phyloP scores from a whole-genome alignment of 2,329 filamentous ascomycete genomes.

The Cyclaneusma minus region DNA sequence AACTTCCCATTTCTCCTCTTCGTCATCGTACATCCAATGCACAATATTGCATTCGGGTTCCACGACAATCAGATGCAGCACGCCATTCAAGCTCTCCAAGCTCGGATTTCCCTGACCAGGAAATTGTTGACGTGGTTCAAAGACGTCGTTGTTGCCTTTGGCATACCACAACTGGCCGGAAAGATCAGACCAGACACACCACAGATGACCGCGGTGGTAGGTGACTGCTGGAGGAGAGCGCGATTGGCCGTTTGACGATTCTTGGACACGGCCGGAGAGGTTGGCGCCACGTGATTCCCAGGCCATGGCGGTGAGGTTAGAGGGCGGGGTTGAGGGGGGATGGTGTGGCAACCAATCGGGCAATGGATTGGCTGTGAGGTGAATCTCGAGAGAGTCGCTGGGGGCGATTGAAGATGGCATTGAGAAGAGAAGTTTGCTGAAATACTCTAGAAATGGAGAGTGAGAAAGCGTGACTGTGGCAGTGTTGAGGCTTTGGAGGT shows the following conservation, averaged over 20 bases:
- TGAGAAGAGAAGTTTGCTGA: too few species aligned
- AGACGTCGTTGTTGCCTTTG: slow-evolving; percentile 15
- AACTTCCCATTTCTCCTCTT: slow-evolving; percentile 13
- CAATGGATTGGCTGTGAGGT: too few species aligned
- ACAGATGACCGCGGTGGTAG: slow-evolving; percentile 20
- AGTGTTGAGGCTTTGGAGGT: too few species aligned
- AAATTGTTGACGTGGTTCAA: slow-evolving; percentile 14
- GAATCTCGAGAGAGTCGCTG: too few species aligned
- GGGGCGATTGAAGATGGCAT: too few species aligned
- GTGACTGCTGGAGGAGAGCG: slow-evolving; percentile 19
- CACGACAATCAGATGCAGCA: slow-evolving; percentile 19
- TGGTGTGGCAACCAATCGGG: too few species aligned
- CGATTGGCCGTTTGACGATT: slow-evolving; percentile 15
- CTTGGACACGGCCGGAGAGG: slow-evolving; percentile 13
- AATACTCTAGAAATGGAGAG: too few species aligned
- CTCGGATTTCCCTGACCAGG: slow-evolving; percentile 18
- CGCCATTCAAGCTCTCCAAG: slow-evolving; percentile 19
- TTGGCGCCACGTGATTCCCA: slow-evolving; percentile 19
- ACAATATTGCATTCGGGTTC: slow-evolving; percentile 14
- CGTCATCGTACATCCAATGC: slow-evolving; percentile 19
- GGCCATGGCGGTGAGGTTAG: slow-evolving; percentile 7
- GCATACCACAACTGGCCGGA: slow-evolving; percentile 19
- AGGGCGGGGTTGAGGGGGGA: too few species aligned
- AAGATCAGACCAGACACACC: slow-evolving; percentile 20
- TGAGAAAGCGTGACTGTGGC: too few species aligned